Evolutionary conservation across 1,284 basidiomycete species (phyloP), one percentile per base, ranked within the genome.

Genomic region (Ceratobasidium sp.): DNA sequence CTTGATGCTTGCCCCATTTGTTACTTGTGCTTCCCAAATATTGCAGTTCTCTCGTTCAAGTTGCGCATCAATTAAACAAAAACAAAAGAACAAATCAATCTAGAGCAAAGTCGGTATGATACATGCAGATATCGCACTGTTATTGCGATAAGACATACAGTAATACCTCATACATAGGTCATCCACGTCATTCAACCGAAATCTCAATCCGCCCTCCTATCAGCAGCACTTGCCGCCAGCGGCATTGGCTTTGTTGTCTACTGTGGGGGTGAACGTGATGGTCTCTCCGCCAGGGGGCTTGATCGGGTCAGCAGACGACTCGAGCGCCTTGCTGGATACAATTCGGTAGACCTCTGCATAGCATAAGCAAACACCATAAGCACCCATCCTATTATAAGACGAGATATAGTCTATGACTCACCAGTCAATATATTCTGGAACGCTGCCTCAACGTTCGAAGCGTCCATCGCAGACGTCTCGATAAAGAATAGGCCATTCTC

Each of bases 381-480:
- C 38, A 43, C n/a, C n/a, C n/a, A n/a, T n/a, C n/a, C n/a, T n/a
- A n/a, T n/a, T n/a, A n/a, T n/a, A n/a, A n/a, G n/a, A n/a, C n/a
- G n/a, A n/a, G n/a, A n/a, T n/a, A n/a, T n/a, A n/a, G 21, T 2
- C 59, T 32, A 63, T 76, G 21, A 83, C 89, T 75, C 72, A 96
- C 96, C 96, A 70, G 94, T 93, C 75, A 99, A 87, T 80, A 98
- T 98, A 78, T 91, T 96, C 83, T 98, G 96, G 91, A 99, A 99
- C 67, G 97, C 95, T 71, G 88, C 84, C 84, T 98, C 97, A 82
- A 99, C 98, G 84, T 98, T 98, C 69, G 94, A 96, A 77, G 96
- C 95, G 88, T 99, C 97, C 87, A 99, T 90, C 82, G 98, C 97
- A 78, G 98, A 99, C 75, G 97, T 99, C 87, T 99, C 97, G 79